Conservation (phyloP, 805 yeast species). For the Kurtzmaniella fragi region DNA sequence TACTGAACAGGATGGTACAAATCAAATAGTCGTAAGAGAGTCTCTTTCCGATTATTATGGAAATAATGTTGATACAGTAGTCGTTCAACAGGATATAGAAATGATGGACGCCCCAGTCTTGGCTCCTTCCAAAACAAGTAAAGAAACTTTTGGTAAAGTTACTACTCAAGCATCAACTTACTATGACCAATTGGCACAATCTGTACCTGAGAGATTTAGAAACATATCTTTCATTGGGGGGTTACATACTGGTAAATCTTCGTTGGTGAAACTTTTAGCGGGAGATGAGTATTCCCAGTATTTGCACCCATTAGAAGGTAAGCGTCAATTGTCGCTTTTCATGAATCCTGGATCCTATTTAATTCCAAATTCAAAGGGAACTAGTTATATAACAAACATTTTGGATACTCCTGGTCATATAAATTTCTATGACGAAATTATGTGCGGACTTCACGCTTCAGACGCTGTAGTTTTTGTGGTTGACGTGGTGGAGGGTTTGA, state of each 20-base stretch:
- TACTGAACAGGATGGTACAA: constrained; percentile 7
- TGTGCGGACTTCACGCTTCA: constrained; percentile 48
- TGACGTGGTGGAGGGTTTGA: constrained; percentile 84
- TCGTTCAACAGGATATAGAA: constrained; percentile 32
- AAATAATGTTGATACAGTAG: constrained; percentile 59
- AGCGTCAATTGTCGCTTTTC: constrained; percentile 66
- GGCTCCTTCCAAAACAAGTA: constrained; percentile 40
- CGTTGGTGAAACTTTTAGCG: constrained; percentile 65
- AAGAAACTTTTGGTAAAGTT: constrained; percentile 37
- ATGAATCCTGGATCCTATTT: constrained; percentile 58
- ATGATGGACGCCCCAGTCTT: constrained; percentile 56
- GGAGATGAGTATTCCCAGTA: constrained; percentile 60
- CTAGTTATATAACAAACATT: constrained; percentile 56
- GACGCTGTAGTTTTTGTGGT: constrained; percentile 69
- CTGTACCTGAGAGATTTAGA: constrained; percentile 59
- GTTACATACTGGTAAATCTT: constrained; percentile 81
- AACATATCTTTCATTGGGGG: constrained; percentile 80
- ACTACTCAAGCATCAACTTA: neutral
- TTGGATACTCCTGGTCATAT: constrained; percentile 92
- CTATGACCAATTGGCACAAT: constrained; percentile 28
- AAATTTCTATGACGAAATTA: constrained; percentile 73
- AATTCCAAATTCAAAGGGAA: constrained; percentile 43
- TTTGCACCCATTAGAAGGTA: constrained; percentile 61
- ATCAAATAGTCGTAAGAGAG: constrained; percentile 7
- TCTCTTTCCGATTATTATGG: constrained; percentile 46